Conservation (phyloP, 345 rosid species). For the Stellera chamaejasme region DNA sequence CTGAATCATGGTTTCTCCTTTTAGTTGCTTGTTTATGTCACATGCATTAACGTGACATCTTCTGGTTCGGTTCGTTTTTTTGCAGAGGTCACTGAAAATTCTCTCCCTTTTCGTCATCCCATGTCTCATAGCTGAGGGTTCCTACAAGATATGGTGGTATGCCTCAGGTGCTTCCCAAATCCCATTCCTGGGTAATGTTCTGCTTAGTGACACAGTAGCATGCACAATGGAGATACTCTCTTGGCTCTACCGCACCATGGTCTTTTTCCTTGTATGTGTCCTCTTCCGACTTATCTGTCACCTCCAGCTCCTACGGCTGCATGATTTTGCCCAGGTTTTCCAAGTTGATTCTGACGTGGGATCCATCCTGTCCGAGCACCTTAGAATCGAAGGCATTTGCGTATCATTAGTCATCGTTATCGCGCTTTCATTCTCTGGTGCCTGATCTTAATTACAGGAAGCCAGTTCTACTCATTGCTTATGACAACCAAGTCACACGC, state of each 20-base stretch:
- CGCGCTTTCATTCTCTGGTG: constrained; percentile 57
- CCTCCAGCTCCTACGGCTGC: constrained; percentile 88
- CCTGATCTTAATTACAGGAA: constrained; percentile 65
- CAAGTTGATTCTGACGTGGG: constrained; percentile 68
- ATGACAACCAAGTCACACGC: constrained; percentile 55
- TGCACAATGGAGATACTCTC: constrained; percentile 78
- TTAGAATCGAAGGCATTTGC: constrained; percentile 76
- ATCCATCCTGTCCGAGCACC: constrained; percentile 68
- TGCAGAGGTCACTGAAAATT: constrained; percentile 79
- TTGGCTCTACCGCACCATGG: constrained; percentile 81
- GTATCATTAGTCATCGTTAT: constrained; percentile 85
- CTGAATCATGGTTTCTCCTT: too few relatives aligned
- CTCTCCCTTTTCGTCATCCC: constrained; percentile 66
- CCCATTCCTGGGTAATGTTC: constrained; percentile 73
- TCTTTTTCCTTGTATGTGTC: constrained; percentile 77
- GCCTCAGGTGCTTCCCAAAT: constrained; percentile 88
- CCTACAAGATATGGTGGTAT: constrained; percentile 98
- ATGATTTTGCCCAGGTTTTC: constrained; percentile 74
- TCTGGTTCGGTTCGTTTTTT: neutral
- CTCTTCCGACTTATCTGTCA: constrained; percentile 83
- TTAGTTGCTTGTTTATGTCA: neutral
- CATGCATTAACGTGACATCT: neutral
- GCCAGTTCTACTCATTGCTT: constrained; percentile 82
- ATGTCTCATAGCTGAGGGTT: constrained; percentile 59
- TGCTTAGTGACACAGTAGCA: constrained; percentile 69